phyloP scores from a whole-genome alignment of 805 yeast genomes.

The Vanderwaltozyma tropicalis region DNA sequence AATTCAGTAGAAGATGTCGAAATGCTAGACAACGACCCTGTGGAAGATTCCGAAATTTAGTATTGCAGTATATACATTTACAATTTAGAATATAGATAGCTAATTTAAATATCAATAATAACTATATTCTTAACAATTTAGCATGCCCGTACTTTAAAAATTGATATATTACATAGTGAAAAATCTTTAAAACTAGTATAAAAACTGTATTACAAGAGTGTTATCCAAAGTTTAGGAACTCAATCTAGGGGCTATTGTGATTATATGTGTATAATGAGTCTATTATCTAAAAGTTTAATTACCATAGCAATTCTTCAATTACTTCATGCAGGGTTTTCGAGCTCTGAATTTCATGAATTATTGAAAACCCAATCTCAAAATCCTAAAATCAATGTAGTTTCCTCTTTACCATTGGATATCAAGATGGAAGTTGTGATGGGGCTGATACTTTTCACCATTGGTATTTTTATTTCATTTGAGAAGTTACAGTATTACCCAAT shows the following conservation, averaged over 20 bases:
- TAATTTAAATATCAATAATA: not conserved
- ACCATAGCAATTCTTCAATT: slow-evolving; percentile 11
- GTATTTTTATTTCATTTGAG: slow-evolving; percentile 19
- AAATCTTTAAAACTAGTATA: too few relatives aligned
- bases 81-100: not conserved
- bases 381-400: not conserved
- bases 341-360: slow-evolving; percentile 25
- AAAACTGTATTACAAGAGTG: too few relatives aligned
- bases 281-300: slow-evolving; percentile 8
- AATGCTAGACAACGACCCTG: slow-evolving; percentile 4
- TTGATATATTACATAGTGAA: too few relatives aligned
- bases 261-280: slow-evolving; percentile 8
- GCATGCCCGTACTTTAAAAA: too few relatives aligned
- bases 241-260: too few relatives aligned
- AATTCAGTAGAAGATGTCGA: not conserved
- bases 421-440: slow-evolving; percentile 21
- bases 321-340: slow-evolving; percentile 26
- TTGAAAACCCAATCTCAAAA: slow-evolving; percentile 7
- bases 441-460: slow-evolving; percentile 15
- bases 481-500: slow-evolving; percentile 17
- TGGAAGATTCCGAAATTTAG: slow-evolving; percentile 4
- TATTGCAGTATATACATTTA: not conserved
- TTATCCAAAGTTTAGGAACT: too few relatives aligned
- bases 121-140: too few relatives aligned
- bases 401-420: slow-evolving; percentile 21